phyloP scores from a whole-genome alignment of 345 rosid genomes.

The Populus pruinosa region DNA sequence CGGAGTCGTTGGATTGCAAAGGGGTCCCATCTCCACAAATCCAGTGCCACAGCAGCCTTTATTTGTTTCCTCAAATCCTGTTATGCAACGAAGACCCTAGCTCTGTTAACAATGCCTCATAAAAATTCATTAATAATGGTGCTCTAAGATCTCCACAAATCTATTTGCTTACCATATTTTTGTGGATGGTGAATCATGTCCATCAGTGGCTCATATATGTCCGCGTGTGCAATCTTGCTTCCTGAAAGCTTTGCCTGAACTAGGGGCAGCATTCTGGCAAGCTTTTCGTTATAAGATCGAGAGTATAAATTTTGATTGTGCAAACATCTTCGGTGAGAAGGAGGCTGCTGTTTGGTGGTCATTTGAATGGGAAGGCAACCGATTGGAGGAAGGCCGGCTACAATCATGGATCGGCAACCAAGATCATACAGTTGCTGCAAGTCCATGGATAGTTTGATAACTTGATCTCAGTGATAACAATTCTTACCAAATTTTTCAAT shows the following conservation, averaged over 20 bases:
- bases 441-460: not conserved
- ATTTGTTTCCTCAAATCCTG: conserved; percentile 13
- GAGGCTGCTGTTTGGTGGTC: conserved; percentile 23
- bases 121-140: too few relatives aligned
- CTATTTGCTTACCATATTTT: conserved; percentile 37
- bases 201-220: conserved; percentile 34
- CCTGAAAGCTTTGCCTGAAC: conserved; percentile 37
- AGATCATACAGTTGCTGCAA: conserved; percentile 43
- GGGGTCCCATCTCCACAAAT: not conserved
- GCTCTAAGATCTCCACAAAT: too few relatives aligned
- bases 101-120: not conserved
- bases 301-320: conserved; percentile 49
- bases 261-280: conserved; percentile 27
- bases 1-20: not conserved
- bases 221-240: conserved; percentile 41
- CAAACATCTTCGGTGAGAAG: conserved; percentile 28
- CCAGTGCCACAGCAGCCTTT: conserved; percentile 10
- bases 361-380: conserved; percentile 68
- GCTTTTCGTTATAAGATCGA: conserved; percentile 43
- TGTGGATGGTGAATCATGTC: conserved; percentile 49
- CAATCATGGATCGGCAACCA: conserved; percentile 44
- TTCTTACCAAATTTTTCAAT: too few relatives aligned
- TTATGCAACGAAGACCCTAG: not conserved
- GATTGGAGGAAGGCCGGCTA: conserved; percentile 56
- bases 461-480: too few relatives aligned